Conservation (phyloP, 1,139 yeast genomes). For the Suhomyces ambrosiae region DNA sequence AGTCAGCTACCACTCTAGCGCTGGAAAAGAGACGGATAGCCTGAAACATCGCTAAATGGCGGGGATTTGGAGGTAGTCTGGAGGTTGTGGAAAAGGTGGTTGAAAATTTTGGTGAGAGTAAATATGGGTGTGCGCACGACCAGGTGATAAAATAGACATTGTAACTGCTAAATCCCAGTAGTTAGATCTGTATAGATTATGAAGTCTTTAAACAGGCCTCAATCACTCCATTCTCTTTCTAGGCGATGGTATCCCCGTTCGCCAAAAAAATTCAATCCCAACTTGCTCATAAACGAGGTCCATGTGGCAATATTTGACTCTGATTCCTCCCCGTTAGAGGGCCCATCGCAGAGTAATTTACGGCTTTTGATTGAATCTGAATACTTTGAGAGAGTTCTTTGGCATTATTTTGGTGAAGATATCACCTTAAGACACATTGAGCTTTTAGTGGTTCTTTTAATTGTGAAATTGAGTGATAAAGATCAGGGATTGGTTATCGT, state of each 20-base stretch:
- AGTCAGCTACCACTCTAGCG: conserved; percentile 17
- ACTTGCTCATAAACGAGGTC: conserved; percentile 24
- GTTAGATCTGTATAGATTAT: neutral
- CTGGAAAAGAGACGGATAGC: conserved; percentile 25
- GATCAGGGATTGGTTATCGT: neutral
- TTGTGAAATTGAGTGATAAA: neutral
- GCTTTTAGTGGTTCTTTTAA: conserved; percentile 25
- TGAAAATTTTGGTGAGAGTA: conserved; percentile 10
- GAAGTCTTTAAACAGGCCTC: neutral
- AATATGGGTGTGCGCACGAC: conserved; percentile 11
- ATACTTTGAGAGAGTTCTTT: conserved; percentile 33
- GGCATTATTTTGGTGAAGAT: conserved; percentile 44
- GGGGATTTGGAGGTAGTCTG: neutral
- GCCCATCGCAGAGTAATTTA: conserved; percentile 6
- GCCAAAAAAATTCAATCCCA: conserved; percentile 20
- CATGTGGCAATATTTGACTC: conserved; percentile 18
- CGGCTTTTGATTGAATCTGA: conserved; percentile 21
- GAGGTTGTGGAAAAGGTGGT: neutral
- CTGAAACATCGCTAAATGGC: conserved; percentile 20
- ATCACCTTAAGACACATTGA: conserved; percentile 42
- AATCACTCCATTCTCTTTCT: conserved; percentile 4
- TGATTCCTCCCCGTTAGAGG: conserved; percentile 1
- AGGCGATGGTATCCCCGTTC: conserved; percentile 24
- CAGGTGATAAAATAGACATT: too few species aligned
- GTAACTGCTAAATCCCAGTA: neutral